phyloP scores from a whole-genome alignment of 441 rosid species.

The Euphorbia schlechtendalii region DNA sequence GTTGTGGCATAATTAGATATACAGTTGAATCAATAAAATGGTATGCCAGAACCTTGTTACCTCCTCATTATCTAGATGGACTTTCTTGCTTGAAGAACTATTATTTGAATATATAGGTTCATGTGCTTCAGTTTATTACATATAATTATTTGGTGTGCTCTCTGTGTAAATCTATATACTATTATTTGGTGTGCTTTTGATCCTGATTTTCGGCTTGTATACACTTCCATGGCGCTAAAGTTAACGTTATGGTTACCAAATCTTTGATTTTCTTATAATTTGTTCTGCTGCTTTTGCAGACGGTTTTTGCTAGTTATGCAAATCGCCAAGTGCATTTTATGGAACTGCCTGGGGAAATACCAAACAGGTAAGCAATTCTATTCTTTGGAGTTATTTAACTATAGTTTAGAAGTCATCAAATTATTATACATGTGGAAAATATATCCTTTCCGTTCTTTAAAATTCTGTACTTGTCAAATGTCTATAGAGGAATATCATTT shows the following conservation, averaged over 20 bases:
- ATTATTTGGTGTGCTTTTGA: neutral
- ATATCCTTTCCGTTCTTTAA: neutral
- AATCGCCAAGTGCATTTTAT: conserved; percentile 95
- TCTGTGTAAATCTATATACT: neutral
- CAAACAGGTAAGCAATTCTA: conserved; percentile 66
- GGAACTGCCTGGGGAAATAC: conserved; percentile 99
- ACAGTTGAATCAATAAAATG: neutral
- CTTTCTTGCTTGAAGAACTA: neutral
- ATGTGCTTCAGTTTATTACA: neutral
- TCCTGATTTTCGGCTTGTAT: conserved; percentile 1
- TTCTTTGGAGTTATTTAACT: conserved; percentile 1
- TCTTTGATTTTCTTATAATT: no score
- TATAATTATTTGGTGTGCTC: neutral
- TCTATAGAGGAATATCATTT: conserved; percentile 6
- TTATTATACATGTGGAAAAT: conserved; percentile 1
- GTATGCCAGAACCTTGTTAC: neutral
- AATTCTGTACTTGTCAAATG: conserved; percentile 12
- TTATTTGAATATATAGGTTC: neutral
- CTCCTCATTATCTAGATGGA: neutral
- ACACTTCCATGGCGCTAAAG: neutral
- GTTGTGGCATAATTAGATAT: neutral
- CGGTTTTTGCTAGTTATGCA: conserved; percentile 79
- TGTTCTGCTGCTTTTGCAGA: conserved; percentile 35
- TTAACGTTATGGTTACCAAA: no score
- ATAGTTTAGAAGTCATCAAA: neutral